Evolutionary conservation across 2,329 filamentous ascomycete genomes (phyloP), one percentile per base, ranked within the genome.

Genomic region (Xylariaceae sp.): DNA sequence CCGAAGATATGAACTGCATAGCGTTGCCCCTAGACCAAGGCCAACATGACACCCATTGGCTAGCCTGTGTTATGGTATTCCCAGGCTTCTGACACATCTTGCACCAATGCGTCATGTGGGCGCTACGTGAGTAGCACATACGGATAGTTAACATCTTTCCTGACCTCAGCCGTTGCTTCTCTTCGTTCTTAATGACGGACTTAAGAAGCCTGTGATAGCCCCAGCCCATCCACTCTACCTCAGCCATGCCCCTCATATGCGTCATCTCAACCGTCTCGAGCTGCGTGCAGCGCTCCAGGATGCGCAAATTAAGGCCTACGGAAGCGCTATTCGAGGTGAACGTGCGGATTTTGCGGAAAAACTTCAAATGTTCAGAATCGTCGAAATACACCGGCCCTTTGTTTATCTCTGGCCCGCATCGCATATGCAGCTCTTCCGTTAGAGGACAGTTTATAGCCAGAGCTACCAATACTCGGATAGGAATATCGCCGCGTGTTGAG

Each of bases 361-460:
- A 11, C 14, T n/a, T 3, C 7, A 39, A 16, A 23, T 48, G 34
- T 23, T 45, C 25, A 27, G 43, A 42, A n/a, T 33, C 36, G 16
- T 21, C 22, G 23, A 39, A 19, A 25, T 35, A 36, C 17, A 43
- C 23, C 14, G 33, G 29, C 14, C n/a, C 5, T 8, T 32, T 32
- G 27, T 32, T 32, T 12, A 40, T 8, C 32, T 45, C 39, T 1
- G 42, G 39, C 2, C 46, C 46, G 22, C 42, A 45, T 38, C 16
- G 17, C 21, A 51, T 23, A 16, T 51, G 49, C 14, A 51, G 22
- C 36, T 51, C 49, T 37, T 43, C 40, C 11, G 49, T 21, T 14
- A 17, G 20, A 6, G n/a, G 17, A 16, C 49, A 45, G 17, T 27
- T 5, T 14, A 22, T 25, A 37, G 42, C 40, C 6, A 51, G 33